Evolutionary conservation across 257 asterid species (phyloP).

Genomic region (Oldenlandia corymbosa): DNA sequence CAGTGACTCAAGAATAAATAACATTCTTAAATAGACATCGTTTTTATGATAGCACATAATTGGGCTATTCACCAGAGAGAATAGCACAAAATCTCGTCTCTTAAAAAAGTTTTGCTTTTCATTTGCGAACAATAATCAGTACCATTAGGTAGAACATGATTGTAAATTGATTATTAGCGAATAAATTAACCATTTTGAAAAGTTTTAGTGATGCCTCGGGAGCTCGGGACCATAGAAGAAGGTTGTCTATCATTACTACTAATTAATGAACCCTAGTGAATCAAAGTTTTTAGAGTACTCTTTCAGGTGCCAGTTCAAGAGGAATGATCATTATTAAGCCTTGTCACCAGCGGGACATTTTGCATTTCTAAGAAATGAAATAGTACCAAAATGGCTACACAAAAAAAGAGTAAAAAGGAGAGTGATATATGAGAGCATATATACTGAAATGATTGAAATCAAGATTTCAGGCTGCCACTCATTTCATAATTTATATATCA

Average conservation of each 20-base stretch:
- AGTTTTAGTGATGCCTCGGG: neutral
- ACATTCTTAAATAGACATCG: too few species aligned
- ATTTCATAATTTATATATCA: conserved; percentile 28
- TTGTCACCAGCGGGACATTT: conserved; percentile 7
- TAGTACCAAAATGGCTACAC: neutral
- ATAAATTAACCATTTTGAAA: neutral
- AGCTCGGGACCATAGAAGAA: neutral
- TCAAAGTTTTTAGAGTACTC: neutral
- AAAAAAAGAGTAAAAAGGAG: too few species aligned
- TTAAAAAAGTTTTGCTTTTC: neutral
- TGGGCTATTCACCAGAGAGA: too few species aligned
- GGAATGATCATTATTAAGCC: conserved; percentile 25
- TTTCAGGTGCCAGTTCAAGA: conserved; percentile 9
- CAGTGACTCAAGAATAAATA: too few species aligned
- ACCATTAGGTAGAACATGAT: neutral
- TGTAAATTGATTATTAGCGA: neutral
- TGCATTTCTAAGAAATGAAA: neutral
- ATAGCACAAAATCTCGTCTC: too few species aligned
- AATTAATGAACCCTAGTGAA: too few species aligned
- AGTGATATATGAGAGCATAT: too few species aligned
- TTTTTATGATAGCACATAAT: too few species aligned
- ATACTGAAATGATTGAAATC: neutral
- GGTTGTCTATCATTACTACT: too few species aligned
- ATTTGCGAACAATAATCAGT: neutral
- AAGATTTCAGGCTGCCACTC: conserved; percentile 28